phyloP scores from a whole-genome alignment of 768 basidiomycete species.

The Russula olivacea region DNA sequence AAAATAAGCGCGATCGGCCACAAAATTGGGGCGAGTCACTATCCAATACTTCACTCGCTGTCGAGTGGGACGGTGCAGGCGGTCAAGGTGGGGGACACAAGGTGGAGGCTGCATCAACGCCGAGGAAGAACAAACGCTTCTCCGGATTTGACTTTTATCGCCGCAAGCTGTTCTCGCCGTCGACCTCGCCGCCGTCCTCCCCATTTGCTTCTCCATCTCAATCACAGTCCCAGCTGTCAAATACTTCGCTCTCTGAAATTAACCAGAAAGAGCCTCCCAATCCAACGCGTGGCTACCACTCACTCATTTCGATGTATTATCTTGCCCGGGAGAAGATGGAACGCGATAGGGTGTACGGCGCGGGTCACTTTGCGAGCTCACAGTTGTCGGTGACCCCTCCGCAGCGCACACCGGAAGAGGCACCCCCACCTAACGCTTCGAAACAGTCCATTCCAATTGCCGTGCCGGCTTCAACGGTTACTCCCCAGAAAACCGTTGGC shows the following conservation, averaged over 20 bases:
- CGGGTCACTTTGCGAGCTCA: constrained; percentile 89
- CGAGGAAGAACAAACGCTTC: constrained; percentile 76
- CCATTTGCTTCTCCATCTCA: constrained; percentile 56
- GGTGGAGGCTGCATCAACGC: constrained; percentile 24
- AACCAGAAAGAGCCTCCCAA: constrained; percentile 51
- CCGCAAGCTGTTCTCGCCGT: constrained; percentile 71
- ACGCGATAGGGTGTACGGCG: constrained; percentile 88
- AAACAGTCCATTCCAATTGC: constrained; percentile 25
- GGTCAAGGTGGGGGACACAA: constrained; percentile 16
- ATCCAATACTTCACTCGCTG: constrained; percentile 64
- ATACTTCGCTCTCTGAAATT: constrained; percentile 41
- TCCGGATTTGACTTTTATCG: constrained; percentile 94
- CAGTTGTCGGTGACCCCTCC: constrained; percentile 49
- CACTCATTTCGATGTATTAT: constrained; percentile 93
- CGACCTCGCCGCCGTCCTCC: constrained; percentile 43
- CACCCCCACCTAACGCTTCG: constrained; percentile 22
- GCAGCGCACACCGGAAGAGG: constrained; percentile 20
- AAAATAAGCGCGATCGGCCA: constrained; percentile 48
- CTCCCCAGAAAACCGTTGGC: constrained; percentile 35
- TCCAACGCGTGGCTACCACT: constrained; percentile 91
- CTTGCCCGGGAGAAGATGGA: constrained; percentile 94
- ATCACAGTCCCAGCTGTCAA: constrained; percentile 51
- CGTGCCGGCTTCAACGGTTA: constrained; percentile 28
- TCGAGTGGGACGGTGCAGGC: constrained; percentile 49
- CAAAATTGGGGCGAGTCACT: constrained; percentile 51